Conservation (phyloP, 306 rosid genomes). For the Cucumis melo region DNA sequence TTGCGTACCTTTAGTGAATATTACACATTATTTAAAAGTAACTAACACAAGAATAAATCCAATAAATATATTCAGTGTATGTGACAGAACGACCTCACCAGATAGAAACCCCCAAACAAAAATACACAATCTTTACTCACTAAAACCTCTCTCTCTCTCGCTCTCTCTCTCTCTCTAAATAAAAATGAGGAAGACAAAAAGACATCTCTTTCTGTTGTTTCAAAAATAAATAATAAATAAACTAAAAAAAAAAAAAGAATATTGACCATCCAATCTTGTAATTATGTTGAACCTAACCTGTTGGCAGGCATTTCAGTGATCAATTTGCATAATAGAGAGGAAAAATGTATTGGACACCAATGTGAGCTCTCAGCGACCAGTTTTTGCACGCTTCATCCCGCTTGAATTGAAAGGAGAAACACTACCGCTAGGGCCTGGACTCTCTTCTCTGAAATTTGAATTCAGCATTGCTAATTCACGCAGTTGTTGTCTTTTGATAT, state of each 20-base stretch:
- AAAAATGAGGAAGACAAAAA: not conserved
- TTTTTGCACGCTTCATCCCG: constrained; percentile 90
- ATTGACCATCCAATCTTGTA: constrained; percentile 6
- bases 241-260: not conserved
- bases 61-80: constrained; percentile 58
- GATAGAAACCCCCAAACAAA: not conserved
- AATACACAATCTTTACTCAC: not conserved
- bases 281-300: not conserved
- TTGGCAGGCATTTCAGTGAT: not conserved
- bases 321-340: not conserved
- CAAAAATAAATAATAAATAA: constrained; percentile 8
- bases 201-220: constrained; percentile 6
- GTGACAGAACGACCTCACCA: constrained; percentile 40
- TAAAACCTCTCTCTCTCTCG: not conserved
- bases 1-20: not conserved
- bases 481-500: constrained; percentile 76
- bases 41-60: constrained; percentile 89
- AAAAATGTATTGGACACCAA: not conserved
- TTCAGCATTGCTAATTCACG: constrained; percentile 83
- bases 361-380: constrained; percentile 45
- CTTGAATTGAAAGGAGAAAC: constrained; percentile 91
- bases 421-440: constrained; percentile 81
- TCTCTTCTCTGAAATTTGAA: constrained; percentile 81
- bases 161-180: not conserved
- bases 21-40: constrained; percentile 42